A percentile compares a stretch with the other conserved stretches of the same genome.
Evolutionary conservation across 192 early-diverging fungal species (phyloP).

Genomic region (Backusella tarrabulga): DNA sequence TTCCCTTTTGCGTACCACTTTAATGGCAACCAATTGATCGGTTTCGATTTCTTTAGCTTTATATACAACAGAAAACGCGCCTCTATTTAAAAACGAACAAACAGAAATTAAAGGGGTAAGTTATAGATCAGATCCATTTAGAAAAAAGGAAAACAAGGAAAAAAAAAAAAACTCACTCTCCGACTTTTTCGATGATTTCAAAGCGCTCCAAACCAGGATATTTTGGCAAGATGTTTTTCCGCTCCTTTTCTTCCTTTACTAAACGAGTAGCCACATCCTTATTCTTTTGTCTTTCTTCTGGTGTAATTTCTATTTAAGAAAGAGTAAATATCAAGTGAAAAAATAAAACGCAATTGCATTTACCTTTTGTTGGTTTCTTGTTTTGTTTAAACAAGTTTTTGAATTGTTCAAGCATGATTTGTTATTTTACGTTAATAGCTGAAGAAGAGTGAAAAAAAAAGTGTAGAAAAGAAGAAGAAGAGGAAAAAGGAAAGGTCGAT

Average conservation of each 20-base stretch:
- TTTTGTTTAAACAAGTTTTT: constrained; percentile 13
- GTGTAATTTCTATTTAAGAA: constrained; percentile 2
- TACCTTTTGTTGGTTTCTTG: constrained; percentile 6
- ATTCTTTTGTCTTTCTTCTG: constrained; percentile 21
- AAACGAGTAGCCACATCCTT: constrained; percentile 45
- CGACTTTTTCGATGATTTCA: constrained; percentile 63
- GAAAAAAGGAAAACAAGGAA: not conserved
- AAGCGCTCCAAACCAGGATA: constrained; percentile 64
- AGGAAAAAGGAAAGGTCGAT: not conserved
- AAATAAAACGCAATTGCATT: not conserved
- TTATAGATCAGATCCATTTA: not conserved
- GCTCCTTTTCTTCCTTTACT: constrained; percentile 50
- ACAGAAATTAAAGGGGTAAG: not conserved
- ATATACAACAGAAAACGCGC: constrained; percentile 86
- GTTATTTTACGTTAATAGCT: not conserved
- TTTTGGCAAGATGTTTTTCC: constrained; percentile 46
- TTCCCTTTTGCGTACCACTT: constrained; percentile 77
- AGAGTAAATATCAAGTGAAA: not conserved
- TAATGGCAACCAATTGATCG: constrained; percentile 76
- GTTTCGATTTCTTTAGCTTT: constrained; percentile 62
- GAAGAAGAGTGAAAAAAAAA: not conserved
- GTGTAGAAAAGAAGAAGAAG: not conserved
- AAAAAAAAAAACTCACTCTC: constrained; percentile 56
- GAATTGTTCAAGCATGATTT: not conserved
- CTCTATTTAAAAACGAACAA: constrained; percentile 43